phyloP scores from a whole-genome alignment of 148 eudicot species.

The Gaultheria prostrata region DNA sequence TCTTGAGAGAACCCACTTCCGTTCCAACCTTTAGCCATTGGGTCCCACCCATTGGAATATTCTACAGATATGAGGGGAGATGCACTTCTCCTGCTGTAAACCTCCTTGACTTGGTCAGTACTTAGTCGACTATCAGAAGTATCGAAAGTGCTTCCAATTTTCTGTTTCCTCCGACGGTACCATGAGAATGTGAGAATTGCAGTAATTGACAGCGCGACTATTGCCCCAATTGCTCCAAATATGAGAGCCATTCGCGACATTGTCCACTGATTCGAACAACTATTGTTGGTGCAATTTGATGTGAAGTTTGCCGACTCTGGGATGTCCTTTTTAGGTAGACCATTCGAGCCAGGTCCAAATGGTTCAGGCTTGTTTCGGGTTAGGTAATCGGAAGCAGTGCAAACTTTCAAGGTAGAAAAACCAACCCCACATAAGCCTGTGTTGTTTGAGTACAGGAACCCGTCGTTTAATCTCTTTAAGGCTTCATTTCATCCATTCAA shows the following conservation, averaged over 20 bases:
- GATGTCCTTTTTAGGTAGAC: conserved; percentile 40
- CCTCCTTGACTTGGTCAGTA: conserved; percentile 64
- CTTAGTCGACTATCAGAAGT: conserved; percentile 53
- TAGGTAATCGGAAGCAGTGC: conserved; percentile 39
- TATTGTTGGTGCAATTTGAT: conserved; percentile 34
- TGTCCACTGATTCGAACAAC: conserved; percentile 32
- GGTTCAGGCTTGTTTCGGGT: conserved; percentile 52
- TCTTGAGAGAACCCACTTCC: conserved; percentile 50
- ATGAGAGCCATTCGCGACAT: conserved; percentile 39
- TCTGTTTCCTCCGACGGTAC: conserved; percentile 75
- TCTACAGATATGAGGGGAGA: conserved; percentile 81
- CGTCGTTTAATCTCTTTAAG: conserved; percentile 61
- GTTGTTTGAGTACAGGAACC: conserved; percentile 68
- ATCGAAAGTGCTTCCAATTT: conserved; percentile 58
- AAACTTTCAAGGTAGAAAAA: conserved; percentile 51
- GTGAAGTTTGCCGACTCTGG: conserved; percentile 69
- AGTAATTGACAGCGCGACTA: conserved; percentile 31
- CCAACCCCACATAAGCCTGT: conserved; percentile 67
- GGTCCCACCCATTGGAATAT: conserved; percentile 85
- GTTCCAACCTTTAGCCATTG: conserved; percentile 52
- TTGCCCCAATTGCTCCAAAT: conserved; percentile 39
- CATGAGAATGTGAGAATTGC: conserved; percentile 55
- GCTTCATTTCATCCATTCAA: conserved; percentile 31
- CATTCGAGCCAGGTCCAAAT: conserved; percentile 47
- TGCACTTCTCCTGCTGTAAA: conserved; percentile 49